Conservation (phyloP, 768 basidiomycete species). For the Amanita exitialis region DNA sequence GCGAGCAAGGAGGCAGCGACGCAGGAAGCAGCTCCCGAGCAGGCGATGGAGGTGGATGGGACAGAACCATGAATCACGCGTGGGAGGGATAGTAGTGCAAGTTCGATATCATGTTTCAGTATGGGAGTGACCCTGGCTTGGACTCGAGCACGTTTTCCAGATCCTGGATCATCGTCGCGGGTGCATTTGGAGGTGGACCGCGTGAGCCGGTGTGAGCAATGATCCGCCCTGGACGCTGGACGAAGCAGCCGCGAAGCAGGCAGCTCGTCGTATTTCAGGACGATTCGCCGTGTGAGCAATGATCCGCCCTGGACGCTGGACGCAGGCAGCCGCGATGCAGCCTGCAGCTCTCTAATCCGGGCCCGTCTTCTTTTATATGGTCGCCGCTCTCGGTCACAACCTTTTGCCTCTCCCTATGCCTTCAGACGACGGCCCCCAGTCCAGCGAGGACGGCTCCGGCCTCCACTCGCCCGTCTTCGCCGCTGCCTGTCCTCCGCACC, state of each 20-base stretch:
- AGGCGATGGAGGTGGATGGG: no score
- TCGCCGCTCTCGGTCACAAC: constrained; percentile 43
- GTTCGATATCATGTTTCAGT: not conserved
- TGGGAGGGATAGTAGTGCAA: no score
- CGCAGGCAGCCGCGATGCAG: not conserved
- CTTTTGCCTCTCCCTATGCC: constrained; percentile 34
- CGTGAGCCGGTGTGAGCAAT: not conserved
- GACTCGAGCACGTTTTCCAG: not conserved
- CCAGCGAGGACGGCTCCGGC: constrained; percentile 69
- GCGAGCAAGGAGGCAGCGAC: no score
- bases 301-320: not conserved
- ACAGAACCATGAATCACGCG: no score
- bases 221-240: not conserved
- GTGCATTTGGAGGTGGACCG: not conserved
- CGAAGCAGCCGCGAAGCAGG: not conserved
- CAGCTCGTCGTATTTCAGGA: no score
- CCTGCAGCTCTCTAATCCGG: no score
- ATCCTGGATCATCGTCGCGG: no score
- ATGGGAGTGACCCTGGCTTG: not conserved
- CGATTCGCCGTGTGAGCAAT: not conserved
- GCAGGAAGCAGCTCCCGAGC: no score
- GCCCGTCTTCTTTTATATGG: constrained; percentile 32
- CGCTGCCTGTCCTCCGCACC: constrained; percentile 32
- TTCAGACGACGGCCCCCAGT: constrained; percentile 58
- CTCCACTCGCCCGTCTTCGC: constrained; percentile 65